Evolutionary conservation across 768 basidiomycete genomes (phyloP).

Genomic region (Mrakia blollopis): DNA sequence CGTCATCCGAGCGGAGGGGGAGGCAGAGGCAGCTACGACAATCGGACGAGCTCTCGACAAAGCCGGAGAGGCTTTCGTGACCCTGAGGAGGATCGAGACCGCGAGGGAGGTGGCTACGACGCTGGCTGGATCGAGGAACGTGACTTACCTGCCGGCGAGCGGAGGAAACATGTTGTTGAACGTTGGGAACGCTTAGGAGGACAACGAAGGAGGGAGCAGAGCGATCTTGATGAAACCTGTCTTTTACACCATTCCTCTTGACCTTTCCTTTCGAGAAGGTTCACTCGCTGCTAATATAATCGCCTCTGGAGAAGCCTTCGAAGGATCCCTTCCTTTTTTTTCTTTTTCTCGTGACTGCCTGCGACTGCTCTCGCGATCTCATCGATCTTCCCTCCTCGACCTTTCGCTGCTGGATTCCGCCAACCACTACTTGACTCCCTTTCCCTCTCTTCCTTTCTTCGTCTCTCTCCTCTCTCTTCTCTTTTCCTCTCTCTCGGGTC

Average conservation of each 20-base stretch:
- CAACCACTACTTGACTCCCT: conserved; percentile 45
- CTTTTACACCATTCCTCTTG: too few relatives aligned
- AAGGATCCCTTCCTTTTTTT: too few relatives aligned
- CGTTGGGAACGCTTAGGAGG: conserved; percentile 45
- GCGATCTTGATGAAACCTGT: neutral
- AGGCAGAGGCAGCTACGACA: conserved; percentile 92
- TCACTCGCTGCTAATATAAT: too few relatives aligned
- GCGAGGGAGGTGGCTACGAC: conserved; percentile 94
- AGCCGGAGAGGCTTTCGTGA: conserved; percentile 93
- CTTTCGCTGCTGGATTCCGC: conserved; percentile 41
- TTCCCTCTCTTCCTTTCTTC: conserved; percentile 46
- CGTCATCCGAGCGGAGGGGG: conserved; percentile 95
- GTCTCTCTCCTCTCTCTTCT: conserved; percentile 30
- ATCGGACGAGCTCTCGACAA: conserved; percentile 85
- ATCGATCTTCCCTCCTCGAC: neutral
- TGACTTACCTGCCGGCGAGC: conserved; percentile 80
- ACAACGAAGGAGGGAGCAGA: neutral
- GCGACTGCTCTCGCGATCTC: neutral
- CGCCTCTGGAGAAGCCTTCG: too few relatives aligned
- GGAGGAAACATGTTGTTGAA: conserved; percentile 77
- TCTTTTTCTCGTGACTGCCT: too few relatives aligned
- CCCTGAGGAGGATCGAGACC: conserved; percentile 93
- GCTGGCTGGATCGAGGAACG: conserved; percentile 57
- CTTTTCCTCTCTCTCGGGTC: conserved; percentile 25
- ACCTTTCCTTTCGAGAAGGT: conserved; percentile 1